Conservation (phyloP, 257 asterid genomes). For the Ocimum tenuiflorum region DNA sequence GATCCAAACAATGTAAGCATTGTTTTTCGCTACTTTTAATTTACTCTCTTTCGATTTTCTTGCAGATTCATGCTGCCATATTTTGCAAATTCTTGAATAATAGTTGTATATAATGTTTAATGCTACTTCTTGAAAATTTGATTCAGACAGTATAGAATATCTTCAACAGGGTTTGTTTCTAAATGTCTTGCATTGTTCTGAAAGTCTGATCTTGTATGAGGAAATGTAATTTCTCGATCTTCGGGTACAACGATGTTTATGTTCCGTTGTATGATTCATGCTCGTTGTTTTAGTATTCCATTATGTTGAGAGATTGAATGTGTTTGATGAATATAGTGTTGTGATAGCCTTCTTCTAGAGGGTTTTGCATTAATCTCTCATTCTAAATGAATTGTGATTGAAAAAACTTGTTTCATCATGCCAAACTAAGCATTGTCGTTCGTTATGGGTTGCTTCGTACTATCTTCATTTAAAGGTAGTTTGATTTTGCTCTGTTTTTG, state of each 20-base stretch:
- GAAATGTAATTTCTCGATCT: neutral
- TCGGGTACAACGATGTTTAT: neutral
- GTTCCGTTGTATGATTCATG: neutral
- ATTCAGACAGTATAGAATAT: neutral
- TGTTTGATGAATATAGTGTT: neutral
- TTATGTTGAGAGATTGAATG: neutral
- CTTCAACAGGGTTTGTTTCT: no score
- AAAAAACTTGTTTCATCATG: neutral
- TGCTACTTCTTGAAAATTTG: neutral
- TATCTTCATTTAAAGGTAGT: neutral
- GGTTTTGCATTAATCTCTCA: neutral
- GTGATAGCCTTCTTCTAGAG: neutral
- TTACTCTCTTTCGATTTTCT: neutral
- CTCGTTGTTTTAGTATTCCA: neutral
- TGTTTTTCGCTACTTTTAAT: neutral
- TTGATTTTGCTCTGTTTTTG: constrained; percentile 4
- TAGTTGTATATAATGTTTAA: neutral
- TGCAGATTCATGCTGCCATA: neutral
- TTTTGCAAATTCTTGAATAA: constrained; percentile 16
- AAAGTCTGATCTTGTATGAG: neutral
- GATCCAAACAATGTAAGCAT: constrained; percentile 64
- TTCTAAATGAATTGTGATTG: neutral
- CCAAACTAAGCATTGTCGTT: no score
- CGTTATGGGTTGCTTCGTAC: no score
- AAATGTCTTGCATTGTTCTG: neutral